These are phyloP conservation scores for Marasmius oreades DNA, from an alignment of 1,284 basidiomycete genomes.

Conservation along the genomic window DNA sequence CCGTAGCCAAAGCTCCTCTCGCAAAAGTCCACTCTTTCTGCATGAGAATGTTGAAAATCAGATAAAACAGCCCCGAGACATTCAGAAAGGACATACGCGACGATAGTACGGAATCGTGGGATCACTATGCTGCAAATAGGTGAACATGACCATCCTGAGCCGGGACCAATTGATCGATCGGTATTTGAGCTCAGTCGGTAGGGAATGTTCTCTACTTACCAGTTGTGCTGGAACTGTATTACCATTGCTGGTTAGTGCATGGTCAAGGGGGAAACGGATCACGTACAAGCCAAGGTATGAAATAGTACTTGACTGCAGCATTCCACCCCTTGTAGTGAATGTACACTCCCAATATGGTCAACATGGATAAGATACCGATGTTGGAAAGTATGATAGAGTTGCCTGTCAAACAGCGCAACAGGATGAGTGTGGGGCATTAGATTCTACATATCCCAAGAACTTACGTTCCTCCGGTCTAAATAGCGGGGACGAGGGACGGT, in stretches of 20 bases:
- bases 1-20: slow-evolving; percentile 53
- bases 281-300: slow-evolving; percentile 57
- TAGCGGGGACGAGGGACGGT: slow-evolving; percentile 27
- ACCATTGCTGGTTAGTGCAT: too few species aligned
- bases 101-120: slow-evolving; percentile 40
- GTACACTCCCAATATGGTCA: slow-evolving; percentile 42
- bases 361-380: slow-evolving; percentile 46
- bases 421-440: background rate
- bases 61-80: background rate
- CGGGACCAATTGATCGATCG: background rate
- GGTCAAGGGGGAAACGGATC: too few species aligned
- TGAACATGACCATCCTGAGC: slow-evolving; percentile 36
- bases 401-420: slow-evolving; percentile 14
- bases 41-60: background rate
- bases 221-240: slow-evolving; percentile 37
- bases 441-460: background rate
- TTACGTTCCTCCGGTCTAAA: slow-evolving; percentile 29
- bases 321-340: slow-evolving; percentile 23
- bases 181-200: background rate
- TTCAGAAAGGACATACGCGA: slow-evolving; percentile 14
- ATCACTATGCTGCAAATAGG: slow-evolving; percentile 41
- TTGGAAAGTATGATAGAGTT: slow-evolving; percentile 50
- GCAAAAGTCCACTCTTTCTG: slow-evolving; percentile 49
- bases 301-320: slow-evolving; percentile 35
- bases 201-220: slow-evolving; percentile 23